Conservation (phyloP, 805 yeast species). For the Cephaloascus fragrans region DNA sequence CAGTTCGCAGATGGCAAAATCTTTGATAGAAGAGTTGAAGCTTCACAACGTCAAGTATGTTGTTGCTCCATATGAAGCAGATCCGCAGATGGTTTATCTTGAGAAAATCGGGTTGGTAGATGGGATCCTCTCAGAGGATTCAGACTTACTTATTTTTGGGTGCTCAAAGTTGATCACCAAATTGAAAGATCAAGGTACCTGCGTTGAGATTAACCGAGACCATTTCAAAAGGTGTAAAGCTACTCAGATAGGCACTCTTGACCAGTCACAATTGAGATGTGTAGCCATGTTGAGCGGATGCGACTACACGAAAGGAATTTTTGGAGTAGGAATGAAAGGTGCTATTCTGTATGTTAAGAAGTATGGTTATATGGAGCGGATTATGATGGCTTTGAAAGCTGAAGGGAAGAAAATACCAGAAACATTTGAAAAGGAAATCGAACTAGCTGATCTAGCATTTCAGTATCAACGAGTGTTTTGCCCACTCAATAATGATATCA, state of each 20-base stretch:
- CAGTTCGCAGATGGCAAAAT: slow-evolving; percentile 85
- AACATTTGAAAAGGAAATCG: slow-evolving; percentile 49
- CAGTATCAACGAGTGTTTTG: slow-evolving; percentile 79
- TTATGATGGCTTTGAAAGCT: slow-evolving; percentile 44
- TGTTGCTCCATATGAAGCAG: slow-evolving; percentile 98
- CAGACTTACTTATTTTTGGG: slow-evolving; percentile 87
- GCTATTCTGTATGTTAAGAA: slow-evolving; percentile 55
- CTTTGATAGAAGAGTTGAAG: slow-evolving; percentile 66
- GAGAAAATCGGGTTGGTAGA: slow-evolving; percentile 68
- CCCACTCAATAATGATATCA: slow-evolving; percentile 39
- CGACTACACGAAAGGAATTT: slow-evolving; percentile 85
- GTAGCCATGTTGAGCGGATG: slow-evolving; percentile 93
- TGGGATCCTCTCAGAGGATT: slow-evolving; percentile 89
- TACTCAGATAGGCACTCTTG: slow-evolving; percentile 40
- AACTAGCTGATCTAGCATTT: slow-evolving; percentile 69
- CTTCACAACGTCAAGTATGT: slow-evolving; percentile 50
- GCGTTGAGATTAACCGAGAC: slow-evolving; percentile 57
- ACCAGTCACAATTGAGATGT: slow-evolving; percentile 51
- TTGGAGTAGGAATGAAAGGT: slow-evolving; percentile 70
- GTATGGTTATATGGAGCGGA: slow-evolving; percentile 41
- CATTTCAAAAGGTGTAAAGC: slow-evolving; percentile 39
- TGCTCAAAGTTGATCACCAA: slow-evolving; percentile 70
- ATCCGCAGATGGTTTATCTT: slow-evolving; percentile 88
- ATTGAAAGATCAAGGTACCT: slow-evolving; percentile 57
- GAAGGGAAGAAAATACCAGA: slow-evolving; percentile 49